Base-by-base conservation (phyloP, 441 rosid species). In the Syzygium syzygioides region DNA sequence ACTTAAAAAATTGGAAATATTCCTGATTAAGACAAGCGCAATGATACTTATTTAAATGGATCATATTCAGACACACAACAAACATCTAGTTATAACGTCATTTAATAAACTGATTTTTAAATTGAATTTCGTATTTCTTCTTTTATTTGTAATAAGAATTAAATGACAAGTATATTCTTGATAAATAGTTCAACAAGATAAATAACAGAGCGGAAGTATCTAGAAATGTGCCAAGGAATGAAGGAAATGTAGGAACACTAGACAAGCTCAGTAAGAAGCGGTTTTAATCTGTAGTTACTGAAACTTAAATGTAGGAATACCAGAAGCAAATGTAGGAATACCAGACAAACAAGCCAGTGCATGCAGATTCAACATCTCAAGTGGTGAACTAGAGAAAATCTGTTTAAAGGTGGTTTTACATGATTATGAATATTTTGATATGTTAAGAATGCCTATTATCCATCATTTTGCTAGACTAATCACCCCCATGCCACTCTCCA, bases 401-500 rank as follows among this genome's bases (percentile, higher is more conserved):
- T 4, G 41, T 32, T 32, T 30, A 30, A 32, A 66, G 15, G 17
- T 66, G 76, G 23, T 66, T 66, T 66, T 8, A 66, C 68, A 14
- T 62, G 18, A 62, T 30, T 66, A 66, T 66, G 23, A 66, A 66
- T 66, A 23, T 66, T 30, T 66, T 14, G 71, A 15, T 30, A 30
- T 14, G 37, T 30, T 32, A 64, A 14, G 20, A n/a, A 64, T 64
- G 71, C 37, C 37, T 7, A 64, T 15, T n/a, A 64, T 64, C 37
- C 37, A 64, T 64, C 37, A 64, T 66, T 66, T 18, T 66, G 25
- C 25, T 32, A 32, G 59, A 89, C 83, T 32, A 90, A 86, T 68
- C 94, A 95, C 93, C 98, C 98, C 99, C 14, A 91, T 88, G 86
- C 98, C 98, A 26, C 89, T 98, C 45, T 94, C 96, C 99, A 15